phyloP scores from a whole-genome alignment of 345 rosid genomes.

The Acer saccharum region DNA sequence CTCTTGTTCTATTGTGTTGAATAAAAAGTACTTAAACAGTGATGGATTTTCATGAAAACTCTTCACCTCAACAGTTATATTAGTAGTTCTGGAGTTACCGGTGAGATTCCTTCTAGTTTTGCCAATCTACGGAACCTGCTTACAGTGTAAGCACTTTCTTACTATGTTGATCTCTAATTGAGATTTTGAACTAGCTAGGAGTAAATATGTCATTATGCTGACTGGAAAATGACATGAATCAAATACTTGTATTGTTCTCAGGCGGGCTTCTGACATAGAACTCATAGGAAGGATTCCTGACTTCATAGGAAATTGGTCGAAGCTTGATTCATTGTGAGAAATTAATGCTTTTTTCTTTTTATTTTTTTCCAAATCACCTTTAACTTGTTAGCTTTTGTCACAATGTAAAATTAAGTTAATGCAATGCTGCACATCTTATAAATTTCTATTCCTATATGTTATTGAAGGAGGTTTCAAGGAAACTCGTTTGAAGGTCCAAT shows the following conservation, averaged over 20 bases:
- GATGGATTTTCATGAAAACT: not conserved
- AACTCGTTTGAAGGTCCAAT: conserved; percentile 47
- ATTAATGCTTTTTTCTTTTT: too few species aligned
- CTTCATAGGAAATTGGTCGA: conserved; percentile 69
- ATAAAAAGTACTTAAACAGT: not conserved
- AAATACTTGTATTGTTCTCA: conserved; percentile 23
- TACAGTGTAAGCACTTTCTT: conserved; percentile 34
- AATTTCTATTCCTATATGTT: conserved; percentile 10
- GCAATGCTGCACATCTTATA: not conserved
- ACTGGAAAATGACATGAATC: too few species aligned
- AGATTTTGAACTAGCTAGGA: not conserved
- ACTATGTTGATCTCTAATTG: not conserved
- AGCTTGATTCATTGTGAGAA: conserved; percentile 49
- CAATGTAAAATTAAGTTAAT: not conserved
- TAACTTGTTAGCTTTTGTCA: too few species aligned
- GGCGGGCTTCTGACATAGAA: conserved; percentile 61
- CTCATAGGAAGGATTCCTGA: conserved; percentile 69
- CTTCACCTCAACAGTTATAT: conserved; percentile 40
- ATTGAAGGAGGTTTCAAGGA: conserved; percentile 38
- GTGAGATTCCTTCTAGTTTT: conserved; percentile 56
- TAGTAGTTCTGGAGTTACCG: conserved; percentile 57
- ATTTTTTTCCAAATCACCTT: not conserved
- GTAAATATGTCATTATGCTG: too few species aligned
- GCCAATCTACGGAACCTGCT: conserved; percentile 34
- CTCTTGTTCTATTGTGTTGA: not conserved